Conservation (phyloP, 768 basidiomycete genomes). For the Cubamyces lactineus region DNA sequence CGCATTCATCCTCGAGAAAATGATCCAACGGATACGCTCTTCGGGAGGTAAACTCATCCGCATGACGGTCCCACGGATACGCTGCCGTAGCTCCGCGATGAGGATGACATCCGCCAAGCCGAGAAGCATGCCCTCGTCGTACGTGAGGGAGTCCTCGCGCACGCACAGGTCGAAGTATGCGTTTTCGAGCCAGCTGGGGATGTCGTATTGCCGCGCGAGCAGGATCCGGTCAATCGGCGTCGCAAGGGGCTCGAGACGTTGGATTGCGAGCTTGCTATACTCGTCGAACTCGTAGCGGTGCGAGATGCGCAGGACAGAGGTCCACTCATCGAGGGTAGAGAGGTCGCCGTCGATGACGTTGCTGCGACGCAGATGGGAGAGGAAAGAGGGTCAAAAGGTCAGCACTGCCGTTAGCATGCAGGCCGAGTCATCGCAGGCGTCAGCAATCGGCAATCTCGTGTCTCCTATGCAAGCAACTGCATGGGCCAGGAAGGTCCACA, state of each 20-base stretch:
- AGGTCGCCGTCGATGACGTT: constrained; percentile 32
- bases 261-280: constrained; percentile 36
- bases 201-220: constrained; percentile 22
- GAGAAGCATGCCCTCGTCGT: constrained; percentile 23
- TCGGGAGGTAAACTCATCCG: constrained; percentile 10
- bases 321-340: constrained; percentile 37
- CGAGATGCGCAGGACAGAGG: constrained; percentile 37
- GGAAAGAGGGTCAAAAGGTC: neutral
- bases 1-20: neutral
- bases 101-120: constrained; percentile 27
- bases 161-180: constrained; percentile 23
- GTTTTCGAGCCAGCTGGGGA: constrained; percentile 19
- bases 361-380: constrained; percentile 18
- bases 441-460: no score
- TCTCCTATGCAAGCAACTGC: no score
- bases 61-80: neutral
- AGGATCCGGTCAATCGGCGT: constrained; percentile 27
- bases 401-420: neutral
- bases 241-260: constrained; percentile 29
- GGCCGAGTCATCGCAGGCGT: no score
- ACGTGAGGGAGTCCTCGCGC: constrained; percentile 23
- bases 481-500: no score
- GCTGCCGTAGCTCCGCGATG: constrained; percentile 24
- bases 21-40: constrained; percentile 4
- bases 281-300: constrained; percentile 34